phyloP scores from a whole-genome alignment of 2,329 filamentous ascomycete genomes.

The Teratosphaeria gauchensis region DNA sequence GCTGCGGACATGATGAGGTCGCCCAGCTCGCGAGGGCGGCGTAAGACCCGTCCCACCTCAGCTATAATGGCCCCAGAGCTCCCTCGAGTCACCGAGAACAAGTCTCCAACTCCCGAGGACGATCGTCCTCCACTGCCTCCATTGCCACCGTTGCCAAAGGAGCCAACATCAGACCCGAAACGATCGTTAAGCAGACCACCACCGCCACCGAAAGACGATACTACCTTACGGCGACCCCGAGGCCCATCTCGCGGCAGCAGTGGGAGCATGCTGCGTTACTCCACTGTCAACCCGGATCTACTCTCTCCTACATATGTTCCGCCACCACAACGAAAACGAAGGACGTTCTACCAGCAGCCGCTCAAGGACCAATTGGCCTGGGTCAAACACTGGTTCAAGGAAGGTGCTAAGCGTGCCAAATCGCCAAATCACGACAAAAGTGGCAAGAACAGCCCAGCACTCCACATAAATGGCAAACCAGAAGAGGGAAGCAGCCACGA shows the following conservation, averaged over 20 bases:
- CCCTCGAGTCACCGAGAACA: conserved; percentile 64
- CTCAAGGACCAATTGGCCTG: conserved; percentile 58
- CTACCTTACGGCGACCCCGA: conserved; percentile 44
- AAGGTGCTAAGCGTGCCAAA: conserved; percentile 51
- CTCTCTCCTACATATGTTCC: conserved; percentile 43
- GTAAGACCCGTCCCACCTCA: conserved; percentile 51
- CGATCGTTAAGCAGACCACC: conserved; percentile 69
- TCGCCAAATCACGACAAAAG: conserved; percentile 36
- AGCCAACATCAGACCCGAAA: conserved; percentile 49
- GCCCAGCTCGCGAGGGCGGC: conserved; percentile 64
- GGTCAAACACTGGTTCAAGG: conserved; percentile 64
- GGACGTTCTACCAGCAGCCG: conserved; percentile 50
- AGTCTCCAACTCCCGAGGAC: conserved; percentile 30
- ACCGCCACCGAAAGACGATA: conserved; percentile 71
- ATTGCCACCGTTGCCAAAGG: neutral
- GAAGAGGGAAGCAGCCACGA: conserved; percentile 7
- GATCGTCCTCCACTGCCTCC: conserved; percentile 39
- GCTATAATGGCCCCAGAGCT: conserved; percentile 56
- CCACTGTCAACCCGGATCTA: conserved; percentile 58
- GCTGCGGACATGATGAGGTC: conserved; percentile 37
- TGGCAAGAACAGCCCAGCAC: conserved; percentile 10
- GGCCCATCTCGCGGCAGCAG: conserved; percentile 30
- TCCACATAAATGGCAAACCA: conserved; percentile 4
- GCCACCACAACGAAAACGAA: conserved; percentile 34
- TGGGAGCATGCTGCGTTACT: conserved; percentile 78